Conservation (phyloP, 2,329 filamentous ascomycete species). For the Colletotrichum trifolii region DNA sequence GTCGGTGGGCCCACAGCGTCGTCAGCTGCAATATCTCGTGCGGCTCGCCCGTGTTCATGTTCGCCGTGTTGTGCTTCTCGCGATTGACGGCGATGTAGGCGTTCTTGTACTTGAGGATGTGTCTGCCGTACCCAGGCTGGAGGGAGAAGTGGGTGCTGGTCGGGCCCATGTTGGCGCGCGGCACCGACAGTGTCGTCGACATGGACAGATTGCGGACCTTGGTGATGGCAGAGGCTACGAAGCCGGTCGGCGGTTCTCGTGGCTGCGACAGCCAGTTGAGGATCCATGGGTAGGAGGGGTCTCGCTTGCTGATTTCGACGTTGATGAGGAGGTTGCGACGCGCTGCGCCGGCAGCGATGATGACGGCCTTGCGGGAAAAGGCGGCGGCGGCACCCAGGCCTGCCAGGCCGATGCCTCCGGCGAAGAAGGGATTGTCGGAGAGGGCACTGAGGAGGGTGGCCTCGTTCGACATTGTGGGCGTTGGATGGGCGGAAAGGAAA, state of each 20-base stretch:
- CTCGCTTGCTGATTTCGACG: conserved; percentile 93
- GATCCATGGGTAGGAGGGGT: conserved; percentile 94
- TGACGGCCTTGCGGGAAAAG: conserved; percentile 81
- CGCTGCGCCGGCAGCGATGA: conserved; percentile 78
- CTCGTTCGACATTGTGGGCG: no score
- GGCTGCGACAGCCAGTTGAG: conserved; percentile 93
- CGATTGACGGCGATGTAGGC: conserved; percentile 90
- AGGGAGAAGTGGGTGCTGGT: conserved; percentile 85
- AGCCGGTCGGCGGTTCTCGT: conserved; percentile 69
- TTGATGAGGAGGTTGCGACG: conserved; percentile 91
- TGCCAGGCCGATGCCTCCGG: conserved; percentile 88
- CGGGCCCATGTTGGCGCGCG: conserved; percentile 69
- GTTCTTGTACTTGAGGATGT: conserved; percentile 86
- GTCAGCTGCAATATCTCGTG: conserved; percentile 96
- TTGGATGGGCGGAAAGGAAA: no score
- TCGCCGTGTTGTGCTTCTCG: conserved; percentile 85
- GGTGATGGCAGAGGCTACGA: conserved; percentile 67
- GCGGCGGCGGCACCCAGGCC: conserved; percentile 85
- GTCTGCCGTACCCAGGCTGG: conserved; percentile 89
- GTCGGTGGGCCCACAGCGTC: conserved; percentile 87
- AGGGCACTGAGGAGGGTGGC: conserved; percentile 61
- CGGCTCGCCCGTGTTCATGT: conserved; percentile 84
- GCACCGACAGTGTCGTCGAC: conserved; percentile 67
- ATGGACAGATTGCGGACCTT: conserved; percentile 70
- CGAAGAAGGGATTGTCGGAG: conserved; percentile 72